phyloP scores from a whole-genome alignment of 2,329 filamentous ascomycete species.

The Fusarium pininemorale region DNA sequence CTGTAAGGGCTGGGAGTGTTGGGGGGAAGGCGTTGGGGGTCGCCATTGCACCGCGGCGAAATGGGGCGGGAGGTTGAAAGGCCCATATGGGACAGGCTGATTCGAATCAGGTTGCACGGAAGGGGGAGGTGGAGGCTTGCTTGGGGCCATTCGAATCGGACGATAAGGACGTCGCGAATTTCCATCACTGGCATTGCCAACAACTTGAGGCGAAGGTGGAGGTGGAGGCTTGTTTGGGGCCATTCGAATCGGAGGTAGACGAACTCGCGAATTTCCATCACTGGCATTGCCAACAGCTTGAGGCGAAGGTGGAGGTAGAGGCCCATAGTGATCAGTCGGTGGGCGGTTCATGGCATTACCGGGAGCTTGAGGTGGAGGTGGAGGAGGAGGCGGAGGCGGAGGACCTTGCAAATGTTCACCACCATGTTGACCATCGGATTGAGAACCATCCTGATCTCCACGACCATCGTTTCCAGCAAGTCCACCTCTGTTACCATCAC shows the following conservation, averaged over 20 bases:
- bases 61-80: not conserved
- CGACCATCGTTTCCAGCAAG: not conserved
- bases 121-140: not conserved
- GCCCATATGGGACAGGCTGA: not conserved
- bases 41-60: not conserved
- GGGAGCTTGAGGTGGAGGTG: not conserved
- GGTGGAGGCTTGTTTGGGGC: too few species aligned
- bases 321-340: not conserved
- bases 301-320: not conserved
- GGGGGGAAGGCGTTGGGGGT: not conserved
- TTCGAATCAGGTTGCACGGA: not conserved
- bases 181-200: too few species aligned
- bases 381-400: not conserved
- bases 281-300: too few species aligned
- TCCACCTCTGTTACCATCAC: not conserved
- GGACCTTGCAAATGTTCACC: not conserved
- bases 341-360: not conserved
- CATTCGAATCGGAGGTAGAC: too few species aligned
- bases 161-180: too few species aligned
- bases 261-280: too few species aligned
- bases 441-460: not conserved
- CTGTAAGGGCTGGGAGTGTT: too few species aligned
- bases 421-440: not conserved
- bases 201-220: too few species aligned
- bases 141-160: too few species aligned